phyloP scores from a whole-genome alignment of 2,329 filamentous ascomycete species.

The Aspergillus fumigatus region DNA sequence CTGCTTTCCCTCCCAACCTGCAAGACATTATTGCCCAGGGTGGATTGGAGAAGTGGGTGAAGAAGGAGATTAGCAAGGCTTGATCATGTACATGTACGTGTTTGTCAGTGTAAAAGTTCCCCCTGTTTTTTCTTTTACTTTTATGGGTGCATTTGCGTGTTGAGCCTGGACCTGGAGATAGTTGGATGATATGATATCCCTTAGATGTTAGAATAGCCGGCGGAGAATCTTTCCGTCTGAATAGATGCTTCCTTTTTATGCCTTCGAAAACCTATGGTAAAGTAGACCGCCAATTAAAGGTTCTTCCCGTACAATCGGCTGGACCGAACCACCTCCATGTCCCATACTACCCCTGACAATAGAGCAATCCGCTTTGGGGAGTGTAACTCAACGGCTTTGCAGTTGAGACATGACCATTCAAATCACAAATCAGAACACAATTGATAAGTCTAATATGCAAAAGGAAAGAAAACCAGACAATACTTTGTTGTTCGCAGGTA shows the following conservation, averaged over 20 bases:
- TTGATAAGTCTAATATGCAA: conserved; percentile 1
- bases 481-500: conserved; percentile 6
- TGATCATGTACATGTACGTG: background rate
- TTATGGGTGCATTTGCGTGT: background rate
- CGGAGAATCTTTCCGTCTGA: background rate
- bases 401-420: background rate
- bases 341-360: too few species aligned
- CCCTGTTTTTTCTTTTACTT: background rate
- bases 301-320: background rate
- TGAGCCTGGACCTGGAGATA: background rate
- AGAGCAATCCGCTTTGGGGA: too few species aligned
- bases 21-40: conserved; percentile 78
- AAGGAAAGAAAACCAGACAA: conserved; percentile 1
- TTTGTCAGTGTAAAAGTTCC: background rate
- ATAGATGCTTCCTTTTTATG: background rate
- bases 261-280: background rate
- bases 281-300: background rate
- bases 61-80: conserved; percentile 54
- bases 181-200: background rate
- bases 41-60: conserved; percentile 79
- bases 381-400: too few species aligned
- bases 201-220: background rate
- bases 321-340: background rate
- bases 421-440: background rate
- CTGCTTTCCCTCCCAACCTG: conserved; percentile 77